Evolutionary conservation across 352 stramenopile genomes (phyloP).

Genomic region (Globisporangium okanoganense): DNA sequence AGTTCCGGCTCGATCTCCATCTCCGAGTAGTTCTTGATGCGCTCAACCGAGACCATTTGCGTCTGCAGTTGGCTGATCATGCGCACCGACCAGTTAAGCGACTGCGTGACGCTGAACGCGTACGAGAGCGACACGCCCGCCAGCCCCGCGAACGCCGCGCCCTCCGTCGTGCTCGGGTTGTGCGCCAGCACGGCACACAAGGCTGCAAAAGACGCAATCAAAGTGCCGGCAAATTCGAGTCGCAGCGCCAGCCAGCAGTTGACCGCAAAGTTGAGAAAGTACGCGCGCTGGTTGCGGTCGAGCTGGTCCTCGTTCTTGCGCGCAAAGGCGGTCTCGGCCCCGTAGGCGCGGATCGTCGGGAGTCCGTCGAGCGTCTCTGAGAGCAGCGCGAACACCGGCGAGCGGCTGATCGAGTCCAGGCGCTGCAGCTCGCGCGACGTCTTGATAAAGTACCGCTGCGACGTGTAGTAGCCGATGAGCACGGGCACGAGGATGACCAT

Average conservation of each 20-base stretch:
- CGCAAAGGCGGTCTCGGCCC: conserved; percentile 45
- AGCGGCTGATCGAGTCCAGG: conserved; percentile 91
- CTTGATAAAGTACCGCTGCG: conserved; percentile 92
- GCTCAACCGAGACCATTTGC: conserved; percentile 76
- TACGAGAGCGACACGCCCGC: conserved; percentile 74
- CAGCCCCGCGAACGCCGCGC: conserved; percentile 47
- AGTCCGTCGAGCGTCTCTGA: conserved; percentile 94
- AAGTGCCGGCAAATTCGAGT: conserved; percentile 63
- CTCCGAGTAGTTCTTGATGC: conserved; percentile 65
- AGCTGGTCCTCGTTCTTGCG: conserved; percentile 50
- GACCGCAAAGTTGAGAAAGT: conserved; percentile 70
- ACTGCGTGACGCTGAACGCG: conserved; percentile 79
- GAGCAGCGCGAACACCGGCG: conserved; percentile 95
- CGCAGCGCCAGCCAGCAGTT: conserved; percentile 78
- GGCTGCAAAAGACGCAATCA: conserved; percentile 55
- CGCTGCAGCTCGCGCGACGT: conserved; percentile 92
- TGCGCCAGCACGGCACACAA: conserved; percentile 54
- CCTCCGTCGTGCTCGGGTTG: conserved; percentile 29
- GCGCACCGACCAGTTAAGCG: conserved; percentile 67
- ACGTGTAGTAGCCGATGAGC: conserved; percentile 59
- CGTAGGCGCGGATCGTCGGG: conserved; percentile 90
- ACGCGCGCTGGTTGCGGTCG: conserved; percentile 65
- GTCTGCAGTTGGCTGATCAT: conserved; percentile 77
- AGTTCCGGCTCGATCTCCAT: conserved; percentile 75
- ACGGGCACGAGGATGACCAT: conserved; percentile 77